phyloP scores from a whole-genome alignment of 371 early-diverging fungal species.

The Circinella minor region DNA sequence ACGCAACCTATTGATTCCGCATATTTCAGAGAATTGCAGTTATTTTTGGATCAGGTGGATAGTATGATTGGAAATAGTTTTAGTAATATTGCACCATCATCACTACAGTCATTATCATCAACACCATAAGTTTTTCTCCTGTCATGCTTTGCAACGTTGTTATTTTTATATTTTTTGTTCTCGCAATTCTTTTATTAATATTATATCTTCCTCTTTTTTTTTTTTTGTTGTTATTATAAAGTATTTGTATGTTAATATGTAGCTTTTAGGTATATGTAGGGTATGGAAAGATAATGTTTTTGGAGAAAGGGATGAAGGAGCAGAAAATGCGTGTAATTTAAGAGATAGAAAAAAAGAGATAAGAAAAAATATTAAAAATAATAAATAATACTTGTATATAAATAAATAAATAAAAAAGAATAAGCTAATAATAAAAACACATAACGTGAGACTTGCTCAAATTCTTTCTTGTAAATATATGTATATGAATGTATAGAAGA shows the following conservation, averaged over 20 bases:
- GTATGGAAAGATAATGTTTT: neutral
- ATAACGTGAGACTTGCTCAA: neutral
- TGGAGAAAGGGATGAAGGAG: neutral
- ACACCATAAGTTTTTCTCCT: neutral
- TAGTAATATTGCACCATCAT: constrained; percentile 9
- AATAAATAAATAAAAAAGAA: neutral
- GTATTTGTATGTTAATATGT: neutral
- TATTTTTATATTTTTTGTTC: no score
- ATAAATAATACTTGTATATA: neutral
- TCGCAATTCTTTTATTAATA: neutral
- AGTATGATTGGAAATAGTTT: constrained; percentile 21
- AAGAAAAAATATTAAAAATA: neutral
- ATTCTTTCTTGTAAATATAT: neutral
- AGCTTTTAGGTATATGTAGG: neutral
- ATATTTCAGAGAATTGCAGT: constrained; percentile 28
- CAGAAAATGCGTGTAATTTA: no score
- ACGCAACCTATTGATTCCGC: constrained; percentile 14
- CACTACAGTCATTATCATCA: constrained; percentile 1
- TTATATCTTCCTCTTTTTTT: neutral
- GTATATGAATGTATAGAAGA: no score
- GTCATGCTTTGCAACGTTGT: no score
- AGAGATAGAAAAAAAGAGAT: neutral
- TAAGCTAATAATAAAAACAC: no score
- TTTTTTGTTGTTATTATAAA: no score
- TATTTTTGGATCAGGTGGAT: constrained; percentile 30